Base-by-base conservation (phyloP, 1,284 basidiomycete species). In the Ustilago shanxiensis region DNA sequence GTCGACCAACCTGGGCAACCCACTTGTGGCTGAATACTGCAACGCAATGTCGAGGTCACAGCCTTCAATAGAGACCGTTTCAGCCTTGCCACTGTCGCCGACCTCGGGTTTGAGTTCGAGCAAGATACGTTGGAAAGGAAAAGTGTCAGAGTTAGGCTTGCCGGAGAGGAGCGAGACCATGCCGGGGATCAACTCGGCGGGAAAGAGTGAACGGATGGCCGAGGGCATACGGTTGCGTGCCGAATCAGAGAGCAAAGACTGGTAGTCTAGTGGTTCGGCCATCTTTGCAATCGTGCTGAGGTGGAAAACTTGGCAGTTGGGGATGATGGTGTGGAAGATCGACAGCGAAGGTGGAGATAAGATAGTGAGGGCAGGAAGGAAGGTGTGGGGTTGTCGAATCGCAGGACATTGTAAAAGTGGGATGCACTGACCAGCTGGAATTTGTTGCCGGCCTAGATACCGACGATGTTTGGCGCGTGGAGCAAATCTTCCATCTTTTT, bases 121-220 rank as follows among this genome's bases (percentile, higher is more conserved):
- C 24, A 89, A 89, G 76, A 97, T 88, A 0, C 91, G 90, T 7
- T 91, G 90, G 85, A 98, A 92, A 0, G 95, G 95, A 87, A 98
- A 98, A 8, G 93, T 93, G 4, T 89, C 87, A 18, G 92, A 89
- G 84, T 97, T 96, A 24, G 96, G 96, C 86, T 88, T 88, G 24
- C 89, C 89, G 7, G 89, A 89, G 22, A 88, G 83, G 66, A 97
- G 89, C n/a, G 94, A 95, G 60, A 98, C 92, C 73, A 96, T 87
- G 2, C 93, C 93, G 0, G 94, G 93, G 1, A 87, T 89, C 18
- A 88, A 87, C 86, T 98, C 95, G 49, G 94, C 89, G 0, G 91
- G 93, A 79, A 92, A 90, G 28, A 98, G 89, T 1, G 88, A 88
- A 41, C 90, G 88, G 68, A 90, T 89, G 87, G 84, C 57, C 10